A percentile compares a stretch with the other conserved stretches of the same genome.
Evolutionary conservation across 2,329 filamentous ascomycete genomes (phyloP).

Genomic region (Falciphora oryzae): DNA sequence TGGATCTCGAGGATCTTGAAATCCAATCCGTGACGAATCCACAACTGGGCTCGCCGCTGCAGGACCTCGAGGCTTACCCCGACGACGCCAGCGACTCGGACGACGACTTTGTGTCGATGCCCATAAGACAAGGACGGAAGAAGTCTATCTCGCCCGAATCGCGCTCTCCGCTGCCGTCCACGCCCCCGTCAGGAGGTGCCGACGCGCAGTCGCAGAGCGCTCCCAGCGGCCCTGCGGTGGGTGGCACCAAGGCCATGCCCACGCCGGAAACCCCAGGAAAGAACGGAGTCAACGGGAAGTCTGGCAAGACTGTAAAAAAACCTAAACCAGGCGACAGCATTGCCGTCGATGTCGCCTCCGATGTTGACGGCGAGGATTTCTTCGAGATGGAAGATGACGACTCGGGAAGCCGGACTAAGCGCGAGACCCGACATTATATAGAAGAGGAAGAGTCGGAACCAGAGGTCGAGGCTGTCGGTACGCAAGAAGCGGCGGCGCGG

Average conservation of each 20-base stretch:
- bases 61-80: conserved; percentile 8
- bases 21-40: background rate
- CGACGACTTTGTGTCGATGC: conserved; percentile 16
- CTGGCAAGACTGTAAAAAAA: background rate
- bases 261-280: background rate
- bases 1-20: conserved; percentile 6
- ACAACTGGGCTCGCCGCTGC: conserved; percentile 11
- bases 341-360: background rate
- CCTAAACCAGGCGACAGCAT: background rate
- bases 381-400: conserved; percentile 27
- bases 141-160: conserved; percentile 6
- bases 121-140: conserved; percentile 14
- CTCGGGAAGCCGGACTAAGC: background rate
- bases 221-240: background rate
- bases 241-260: background rate
- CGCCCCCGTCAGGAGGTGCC: background rate
- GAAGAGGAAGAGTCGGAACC: conserved; percentile 12
- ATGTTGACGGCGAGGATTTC: conserved; percentile 19
- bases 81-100: conserved; percentile 9
- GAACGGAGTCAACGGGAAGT: background rate
- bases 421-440: conserved; percentile 9
- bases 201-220: background rate
- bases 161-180: conserved; percentile 1
- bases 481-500: background rate
- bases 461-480: conserved; percentile 6